Evolutionary conservation across 331 rosid species (phyloP), one percentile per base, ranked within the genome.

Genomic region (Prunus yedoensis): DNA sequence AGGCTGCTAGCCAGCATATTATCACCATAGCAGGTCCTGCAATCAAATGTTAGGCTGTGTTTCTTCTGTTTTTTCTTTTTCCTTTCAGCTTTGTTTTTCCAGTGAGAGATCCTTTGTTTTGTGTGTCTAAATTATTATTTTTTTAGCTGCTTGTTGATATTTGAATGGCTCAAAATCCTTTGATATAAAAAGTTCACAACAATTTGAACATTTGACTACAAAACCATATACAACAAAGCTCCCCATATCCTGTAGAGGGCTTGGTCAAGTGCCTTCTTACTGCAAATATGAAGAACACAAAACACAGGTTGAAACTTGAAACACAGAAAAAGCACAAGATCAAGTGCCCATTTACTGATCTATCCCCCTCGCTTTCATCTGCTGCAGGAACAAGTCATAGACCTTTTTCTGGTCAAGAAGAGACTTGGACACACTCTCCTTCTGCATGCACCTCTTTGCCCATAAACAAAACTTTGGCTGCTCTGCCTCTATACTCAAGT

Each of bases 391-490:
- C 1, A 16, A 17, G 1, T 59, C 77, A 28, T 15, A 73, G 8
- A 73, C 0, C 16, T 18, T 6, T 3, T 73, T 21, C 58, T 45
- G 47, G 8, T 18, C 60, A 47, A 58, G 28, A 27, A 59, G 57
- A 3, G 57, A 41, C 5, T 73, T 60, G 6, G 77, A 13, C 27
- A 73, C 77, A 25, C 69, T 45, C 35, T 73, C 60, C 47, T 16
- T 73, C 59, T 59, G 17, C 69, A 58, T 15, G 54, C 69, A 73
- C 57, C 69, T 73, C 32, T 46, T 60, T 0, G 1, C 28, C 77
- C 69, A 60, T 8, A 21, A 49, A 17, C 10, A 25, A 8, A 46
- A 61, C 74, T 86, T 73, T n/a, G 87, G 90, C 30, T 82, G 49
- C 69, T 83, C 84, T 10, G 54, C 56, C 30, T 78, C 87, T 2